Evolutionary conservation across 305 asterid genomes (phyloP).

Genomic region (Fraxinus albicans): DNA sequence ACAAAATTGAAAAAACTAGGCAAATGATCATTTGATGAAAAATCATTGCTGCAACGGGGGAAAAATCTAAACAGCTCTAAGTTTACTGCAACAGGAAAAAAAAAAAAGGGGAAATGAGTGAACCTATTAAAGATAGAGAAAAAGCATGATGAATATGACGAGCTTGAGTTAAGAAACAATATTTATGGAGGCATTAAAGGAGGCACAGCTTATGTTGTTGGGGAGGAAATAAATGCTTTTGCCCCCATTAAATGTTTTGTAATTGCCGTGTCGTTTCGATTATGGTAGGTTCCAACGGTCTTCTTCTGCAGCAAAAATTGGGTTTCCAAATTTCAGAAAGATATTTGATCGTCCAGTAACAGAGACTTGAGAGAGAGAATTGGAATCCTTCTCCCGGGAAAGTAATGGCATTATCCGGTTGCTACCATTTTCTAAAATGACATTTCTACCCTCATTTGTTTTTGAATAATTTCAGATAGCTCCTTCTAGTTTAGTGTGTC

Average conservation of each 20-base stretch:
- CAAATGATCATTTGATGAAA: constrained; percentile 20
- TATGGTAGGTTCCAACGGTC: constrained; percentile 8
- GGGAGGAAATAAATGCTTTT: constrained; percentile 37
- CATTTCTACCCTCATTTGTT: constrained; percentile 10
- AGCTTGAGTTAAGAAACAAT: constrained; percentile 33
- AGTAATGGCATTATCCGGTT: not conserved
- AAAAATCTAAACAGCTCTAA: not conserved
- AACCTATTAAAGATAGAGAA: not conserved
- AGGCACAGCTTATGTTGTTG: constrained; percentile 47
- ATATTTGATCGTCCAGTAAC: constrained; percentile 6
- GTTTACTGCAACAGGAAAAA: constrained; percentile 16
- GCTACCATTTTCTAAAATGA: constrained; percentile 12
- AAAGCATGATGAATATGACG: constrained; percentile 4
- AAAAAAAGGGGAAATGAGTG: not conserved
- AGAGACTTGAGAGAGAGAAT: not conserved
- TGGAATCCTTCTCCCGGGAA: not conserved
- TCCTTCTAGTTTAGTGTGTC: not conserved
- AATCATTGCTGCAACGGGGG: constrained; percentile 26
- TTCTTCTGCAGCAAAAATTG: constrained; percentile 11
- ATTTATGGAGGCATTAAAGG: constrained; percentile 41
- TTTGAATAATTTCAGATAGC: not conserved
- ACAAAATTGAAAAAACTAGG: constrained; percentile 16
- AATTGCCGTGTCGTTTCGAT: constrained; percentile 24
- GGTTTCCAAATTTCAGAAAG: constrained; percentile 7
- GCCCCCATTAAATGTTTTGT: constrained; percentile 18